These are phyloP conservation scores for Pichia membranifaciens DNA, from an alignment of 805 yeast species.

Conservation along the genomic window DNA sequence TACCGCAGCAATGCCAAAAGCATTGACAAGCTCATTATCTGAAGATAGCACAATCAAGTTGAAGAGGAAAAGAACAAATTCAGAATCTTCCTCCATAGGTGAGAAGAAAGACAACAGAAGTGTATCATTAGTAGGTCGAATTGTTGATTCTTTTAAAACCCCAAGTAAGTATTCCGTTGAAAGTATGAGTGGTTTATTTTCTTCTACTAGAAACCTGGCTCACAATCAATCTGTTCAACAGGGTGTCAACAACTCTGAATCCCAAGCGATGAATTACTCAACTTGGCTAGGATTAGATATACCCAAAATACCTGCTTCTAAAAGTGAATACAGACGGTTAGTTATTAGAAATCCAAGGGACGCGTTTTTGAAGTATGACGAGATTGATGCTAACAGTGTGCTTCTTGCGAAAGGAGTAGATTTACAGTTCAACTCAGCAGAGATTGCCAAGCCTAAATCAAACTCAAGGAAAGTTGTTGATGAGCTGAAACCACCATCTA, in stretches of 20 bases:
- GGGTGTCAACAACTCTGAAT: too few species aligned
- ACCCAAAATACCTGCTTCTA: constrained; percentile 13
- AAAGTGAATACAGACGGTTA: constrained; percentile 25
- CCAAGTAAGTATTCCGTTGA: constrained; percentile 23
- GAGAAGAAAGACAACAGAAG: neutral
- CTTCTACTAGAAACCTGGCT: constrained; percentile 15
- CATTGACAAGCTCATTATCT: constrained; percentile 21
- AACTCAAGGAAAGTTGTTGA: neutral
- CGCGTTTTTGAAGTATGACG: constrained; percentile 22
- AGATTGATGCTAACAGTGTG: constrained; percentile 29
- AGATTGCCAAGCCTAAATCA: too few species aligned
- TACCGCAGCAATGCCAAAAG: constrained; percentile 26
- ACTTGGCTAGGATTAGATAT: neutral
- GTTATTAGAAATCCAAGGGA: constrained; percentile 24
- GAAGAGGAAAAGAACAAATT: constrained; percentile 22
- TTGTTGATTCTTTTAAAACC: constrained; percentile 19
- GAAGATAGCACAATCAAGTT: constrained; percentile 7
- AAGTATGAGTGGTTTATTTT: constrained; percentile 28
- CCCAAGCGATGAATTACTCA: constrained; percentile 1
- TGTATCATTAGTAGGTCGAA: constrained; percentile 10
- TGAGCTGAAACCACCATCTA: constrained; percentile 4
- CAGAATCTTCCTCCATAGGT: constrained; percentile 16
- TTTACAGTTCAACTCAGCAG: too few species aligned
- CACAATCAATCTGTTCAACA: neutral
- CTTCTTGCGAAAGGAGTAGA: constrained; percentile 14